These are phyloP conservation scores for Aciculosporium take DNA, from an alignment of 2,329 filamentous ascomycete genomes.

Conservation along the genomic window DNA sequence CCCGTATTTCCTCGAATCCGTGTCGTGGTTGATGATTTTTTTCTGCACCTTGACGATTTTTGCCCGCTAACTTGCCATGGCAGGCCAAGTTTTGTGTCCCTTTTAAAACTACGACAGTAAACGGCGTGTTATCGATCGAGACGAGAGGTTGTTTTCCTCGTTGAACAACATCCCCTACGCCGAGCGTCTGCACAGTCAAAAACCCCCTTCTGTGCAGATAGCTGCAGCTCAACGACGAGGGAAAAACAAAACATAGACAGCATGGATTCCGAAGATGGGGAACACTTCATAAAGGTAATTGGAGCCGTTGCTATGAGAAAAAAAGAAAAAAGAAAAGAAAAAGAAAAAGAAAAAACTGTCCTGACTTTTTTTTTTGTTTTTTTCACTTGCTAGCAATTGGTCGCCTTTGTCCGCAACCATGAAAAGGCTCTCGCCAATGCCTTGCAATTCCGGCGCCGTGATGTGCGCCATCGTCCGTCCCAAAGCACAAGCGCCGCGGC, in stretches of 20 bases:
- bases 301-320: too few relatives aligned
- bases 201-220: not conserved
- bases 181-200: not conserved
- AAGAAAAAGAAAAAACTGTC: constrained; percentile 1
- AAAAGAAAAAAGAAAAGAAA: too few relatives aligned
- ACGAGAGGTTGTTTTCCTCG: not conserved
- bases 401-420: constrained; percentile 90
- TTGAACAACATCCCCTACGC: not conserved
- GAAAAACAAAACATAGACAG: constrained; percentile 17
- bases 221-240: constrained; percentile 14
- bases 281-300: constrained; percentile 74
- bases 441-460: constrained; percentile 63
- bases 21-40: not conserved
- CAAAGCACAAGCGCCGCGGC: constrained; percentile 49
- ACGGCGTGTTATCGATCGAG: not conserved
- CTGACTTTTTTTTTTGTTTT: constrained; percentile 16
- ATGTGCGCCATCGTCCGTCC: constrained; percentile 55
- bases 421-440: constrained; percentile 96
- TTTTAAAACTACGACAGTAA: not conserved
- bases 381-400: constrained; percentile 56
- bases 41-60: not conserved
- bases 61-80: not conserved
- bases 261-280: constrained; percentile 83
- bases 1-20: not conserved
- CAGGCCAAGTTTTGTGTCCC: not conserved